Evolutionary conservation across 331 rosid genomes (phyloP).

Genomic region (Saraca asoca): DNA sequence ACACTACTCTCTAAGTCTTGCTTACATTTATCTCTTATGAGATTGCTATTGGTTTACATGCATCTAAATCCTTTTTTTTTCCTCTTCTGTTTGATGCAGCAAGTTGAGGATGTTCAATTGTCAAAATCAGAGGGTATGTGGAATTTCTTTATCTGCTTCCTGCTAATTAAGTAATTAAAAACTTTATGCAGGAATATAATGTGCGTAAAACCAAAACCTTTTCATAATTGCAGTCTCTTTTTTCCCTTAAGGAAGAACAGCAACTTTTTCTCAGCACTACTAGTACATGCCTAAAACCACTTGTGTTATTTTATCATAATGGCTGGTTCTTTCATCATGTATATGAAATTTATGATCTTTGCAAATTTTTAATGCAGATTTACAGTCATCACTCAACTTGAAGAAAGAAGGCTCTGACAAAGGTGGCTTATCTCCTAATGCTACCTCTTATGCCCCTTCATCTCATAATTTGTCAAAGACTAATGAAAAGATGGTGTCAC

Average conservation of each 20-base stretch:
- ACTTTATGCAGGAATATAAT: constrained; percentile 25
- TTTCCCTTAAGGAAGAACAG: neutral
- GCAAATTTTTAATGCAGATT: constrained; percentile 52
- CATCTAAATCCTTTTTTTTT: constrained; percentile 35
- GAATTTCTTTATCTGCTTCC: constrained; percentile 35
- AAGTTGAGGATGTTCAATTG: constrained; percentile 51
- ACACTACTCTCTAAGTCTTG: constrained; percentile 20
- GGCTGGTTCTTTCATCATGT: constrained; percentile 14
- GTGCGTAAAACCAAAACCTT: constrained; percentile 29
- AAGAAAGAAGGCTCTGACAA: constrained; percentile 56
- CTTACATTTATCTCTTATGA: constrained; percentile 21
- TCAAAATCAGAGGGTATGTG: constrained; percentile 69
- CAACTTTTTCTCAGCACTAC: constrained; percentile 16
- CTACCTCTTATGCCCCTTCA: constrained; percentile 44
- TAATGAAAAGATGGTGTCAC: constrained; percentile 48
- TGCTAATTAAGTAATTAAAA: constrained; percentile 15
- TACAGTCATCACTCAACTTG: constrained; percentile 39
- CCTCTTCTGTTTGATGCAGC: constrained; percentile 50
- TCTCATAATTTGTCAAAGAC: constrained; percentile 45
- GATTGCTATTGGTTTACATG: constrained; percentile 22
- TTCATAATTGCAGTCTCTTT: neutral
- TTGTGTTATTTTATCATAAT: constrained; percentile 14
- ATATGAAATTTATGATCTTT: constrained; percentile 20
- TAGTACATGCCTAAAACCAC: constrained; percentile 23
- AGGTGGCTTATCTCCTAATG: constrained; percentile 43